phyloP scores from a whole-genome alignment of 495 filamentous ascomycete genomes.

The Platismatia glauca region DNA sequence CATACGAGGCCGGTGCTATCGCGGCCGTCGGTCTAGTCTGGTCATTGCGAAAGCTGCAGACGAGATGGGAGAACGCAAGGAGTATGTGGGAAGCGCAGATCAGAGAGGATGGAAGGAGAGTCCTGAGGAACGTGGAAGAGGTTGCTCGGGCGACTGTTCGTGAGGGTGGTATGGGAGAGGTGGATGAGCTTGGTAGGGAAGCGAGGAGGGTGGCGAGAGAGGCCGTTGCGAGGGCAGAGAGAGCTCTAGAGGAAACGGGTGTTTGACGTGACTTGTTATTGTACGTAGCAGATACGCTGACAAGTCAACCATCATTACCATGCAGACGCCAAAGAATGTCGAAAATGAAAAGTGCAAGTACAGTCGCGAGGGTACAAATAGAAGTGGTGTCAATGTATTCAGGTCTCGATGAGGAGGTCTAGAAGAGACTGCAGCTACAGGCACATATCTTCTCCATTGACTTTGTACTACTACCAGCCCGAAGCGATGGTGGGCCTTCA shows the following conservation, averaged over 20 bases:
- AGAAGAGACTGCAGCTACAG: no score
- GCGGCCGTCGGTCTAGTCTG: conserved; percentile 68
- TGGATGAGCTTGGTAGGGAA: conserved; percentile 37
- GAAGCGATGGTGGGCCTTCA: no score
- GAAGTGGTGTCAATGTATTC: no score
- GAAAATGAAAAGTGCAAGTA: no score
- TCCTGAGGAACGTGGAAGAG: conserved; percentile 60
- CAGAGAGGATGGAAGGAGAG: conserved; percentile 68
- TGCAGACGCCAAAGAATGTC: no score
- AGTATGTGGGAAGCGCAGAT: conserved; percentile 66
- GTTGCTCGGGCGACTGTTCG: conserved; percentile 49
- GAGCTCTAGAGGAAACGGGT: conserved; percentile 9
- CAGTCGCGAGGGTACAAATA: no score
- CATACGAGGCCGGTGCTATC: conserved; percentile 75
- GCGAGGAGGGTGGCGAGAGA: conserved; percentile 44
- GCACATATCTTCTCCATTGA: no score
- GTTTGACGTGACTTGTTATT: background rate
- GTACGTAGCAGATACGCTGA: background rate
- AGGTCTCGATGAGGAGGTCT: no score
- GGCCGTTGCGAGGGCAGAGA: conserved; percentile 41
- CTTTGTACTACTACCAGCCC: no score
- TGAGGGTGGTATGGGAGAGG: conserved; percentile 33
- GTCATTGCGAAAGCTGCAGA: conserved; percentile 66
- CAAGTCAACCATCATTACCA: no score
- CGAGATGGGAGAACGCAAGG: conserved; percentile 63